Evolutionary conservation across 352 stramenopile species (phyloP).

Genomic region (Pythium brachiatum): DNA sequence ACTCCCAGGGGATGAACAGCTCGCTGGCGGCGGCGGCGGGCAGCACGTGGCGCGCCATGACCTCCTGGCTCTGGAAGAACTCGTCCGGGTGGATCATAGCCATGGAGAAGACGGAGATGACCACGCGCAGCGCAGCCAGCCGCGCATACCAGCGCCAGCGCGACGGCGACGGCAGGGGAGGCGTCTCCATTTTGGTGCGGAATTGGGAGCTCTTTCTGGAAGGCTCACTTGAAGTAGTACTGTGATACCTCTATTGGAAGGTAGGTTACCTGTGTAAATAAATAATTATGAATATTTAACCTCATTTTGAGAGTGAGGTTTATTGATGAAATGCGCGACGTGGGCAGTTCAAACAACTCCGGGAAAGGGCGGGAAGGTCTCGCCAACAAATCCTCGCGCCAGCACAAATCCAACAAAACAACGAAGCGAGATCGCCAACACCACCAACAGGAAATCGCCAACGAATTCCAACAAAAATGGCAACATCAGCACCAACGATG

Average conservation of each 20-base stretch:
- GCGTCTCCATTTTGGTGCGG: background rate
- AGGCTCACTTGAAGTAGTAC: slow-evolving; percentile 19
- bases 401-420: slow-evolving; percentile 3
- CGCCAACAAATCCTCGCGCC: slow-evolving; percentile 1
- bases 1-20: slow-evolving; percentile 79
- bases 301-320: slow-evolving; percentile 2
- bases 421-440: background rate
- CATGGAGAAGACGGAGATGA: slow-evolving; percentile 30
- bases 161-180: background rate
- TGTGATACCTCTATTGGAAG: background rate
- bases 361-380: slow-evolving; percentile 25
- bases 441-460: background rate
- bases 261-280: background rate
- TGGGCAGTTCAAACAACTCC: slow-evolving; percentile 8
- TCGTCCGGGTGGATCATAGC: slow-evolving; percentile 81
- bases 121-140: slow-evolving; percentile 43
- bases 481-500: background rate
- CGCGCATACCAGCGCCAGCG: slow-evolving; percentile 28
- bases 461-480: slow-evolving; percentile 9
- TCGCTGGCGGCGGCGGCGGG: slow-evolving; percentile 12
- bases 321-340: slow-evolving; percentile 1
- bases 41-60: slow-evolving; percentile 68
- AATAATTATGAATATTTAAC: slow-evolving; percentile 8
- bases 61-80: slow-evolving; percentile 87
- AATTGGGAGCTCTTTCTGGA: background rate